These are phyloP conservation scores for Juncus effusus DNA, from an alignment of 176 grass and related monocot genomes.

Conservation along the genomic window DNA sequence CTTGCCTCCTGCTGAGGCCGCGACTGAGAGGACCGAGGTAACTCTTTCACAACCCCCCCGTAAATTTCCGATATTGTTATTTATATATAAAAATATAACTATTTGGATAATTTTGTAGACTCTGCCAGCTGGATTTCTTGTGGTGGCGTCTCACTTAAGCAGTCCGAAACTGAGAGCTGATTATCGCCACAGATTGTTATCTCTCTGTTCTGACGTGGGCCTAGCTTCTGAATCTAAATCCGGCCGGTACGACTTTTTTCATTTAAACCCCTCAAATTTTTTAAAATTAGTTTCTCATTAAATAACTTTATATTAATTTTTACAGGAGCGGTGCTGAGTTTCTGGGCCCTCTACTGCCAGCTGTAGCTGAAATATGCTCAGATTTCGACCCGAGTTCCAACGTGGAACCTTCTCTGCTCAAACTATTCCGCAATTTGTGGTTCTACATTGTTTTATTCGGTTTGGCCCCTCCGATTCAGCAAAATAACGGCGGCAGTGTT, in stretches of 20 bases:
- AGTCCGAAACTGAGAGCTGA: slow-evolving; percentile 87
- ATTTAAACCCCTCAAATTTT: slow-evolving; percentile 16
- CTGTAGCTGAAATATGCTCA: slow-evolving; percentile 97
- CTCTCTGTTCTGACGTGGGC: slow-evolving; percentile 98
- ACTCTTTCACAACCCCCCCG: slow-evolving; percentile 16
- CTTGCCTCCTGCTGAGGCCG: slow-evolving; percentile 67
- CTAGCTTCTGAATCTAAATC: slow-evolving; percentile 94
- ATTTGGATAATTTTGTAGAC: slow-evolving; percentile 65
- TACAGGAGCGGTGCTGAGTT: slow-evolving; percentile 98
- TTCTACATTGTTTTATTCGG: slow-evolving; percentile 99
- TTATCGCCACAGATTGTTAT: slow-evolving; percentile 87
- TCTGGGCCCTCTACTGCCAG: slow-evolving; percentile 83
- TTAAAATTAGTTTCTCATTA: slow-evolving; percentile 20
- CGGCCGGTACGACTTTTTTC: slow-evolving; percentile 52
- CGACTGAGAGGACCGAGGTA: slow-evolving; percentile 84
- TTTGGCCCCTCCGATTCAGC: slow-evolving; percentile 88
- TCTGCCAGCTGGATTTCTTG: slow-evolving; percentile 92
- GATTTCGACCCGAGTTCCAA: slow-evolving; percentile 94
- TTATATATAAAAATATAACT: slow-evolving; percentile 45
- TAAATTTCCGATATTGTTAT: slow-evolving; percentile 19
- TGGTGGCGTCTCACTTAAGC: slow-evolving; percentile 83
- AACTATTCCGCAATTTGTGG: slow-evolving; percentile 95
- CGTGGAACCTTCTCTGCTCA: slow-evolving; percentile 86
- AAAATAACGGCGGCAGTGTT: slow-evolving; percentile 17
- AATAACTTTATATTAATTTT: slow-evolving; percentile 30